A percentile compares a stretch with the other conserved stretches of the same genome.
These are phyloP conservation scores for Iberis amara DNA, from an alignment of 441 rosid species.

Conservation along the genomic window DNA sequence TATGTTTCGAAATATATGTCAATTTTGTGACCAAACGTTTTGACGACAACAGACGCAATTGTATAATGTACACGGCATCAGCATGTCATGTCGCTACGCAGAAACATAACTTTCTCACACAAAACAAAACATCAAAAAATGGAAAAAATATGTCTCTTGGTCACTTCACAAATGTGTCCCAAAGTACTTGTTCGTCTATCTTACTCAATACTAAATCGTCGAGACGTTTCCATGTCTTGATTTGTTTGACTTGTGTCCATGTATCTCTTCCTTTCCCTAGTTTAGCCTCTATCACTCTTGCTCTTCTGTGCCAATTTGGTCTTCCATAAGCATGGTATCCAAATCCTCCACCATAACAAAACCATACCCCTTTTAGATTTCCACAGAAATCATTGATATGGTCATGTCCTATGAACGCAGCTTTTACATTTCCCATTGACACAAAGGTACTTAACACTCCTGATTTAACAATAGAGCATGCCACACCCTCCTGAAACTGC, in stretches of 20 bases:
- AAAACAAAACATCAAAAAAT: constrained; percentile 9
- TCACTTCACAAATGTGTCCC: constrained; percentile 27
- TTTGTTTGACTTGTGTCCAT: constrained; percentile 56
- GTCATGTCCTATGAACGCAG: constrained; percentile 81
- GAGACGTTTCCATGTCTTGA: constrained; percentile 78
- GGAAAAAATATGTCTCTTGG: neutral
- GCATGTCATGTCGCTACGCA: neutral
- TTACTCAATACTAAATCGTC: constrained; percentile 61
- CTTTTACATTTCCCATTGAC: constrained; percentile 77
- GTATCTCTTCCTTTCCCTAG: constrained; percentile 50
- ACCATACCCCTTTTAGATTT: constrained; percentile 64
- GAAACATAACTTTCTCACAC: constrained; percentile 5
- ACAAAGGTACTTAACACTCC: constrained; percentile 56
- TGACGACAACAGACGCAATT: constrained; percentile 1
- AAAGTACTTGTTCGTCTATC: constrained; percentile 68
- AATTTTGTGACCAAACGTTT: neutral
- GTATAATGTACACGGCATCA: constrained; percentile 10
- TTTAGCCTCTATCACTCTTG: constrained; percentile 57
- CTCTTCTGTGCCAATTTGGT: constrained; percentile 65
- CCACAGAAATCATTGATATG: constrained; percentile 88
- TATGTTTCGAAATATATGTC: too few species aligned
- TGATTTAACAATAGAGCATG: constrained; percentile 65
- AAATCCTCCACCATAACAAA: constrained; percentile 91
- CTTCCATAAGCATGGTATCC: constrained; percentile 88
- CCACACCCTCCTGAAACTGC: constrained; percentile 63